These are phyloP conservation scores for Acanthamoeba lenticulata DNA, from an alignment of 208 protist genomes.

Conservation along the genomic window DNA sequence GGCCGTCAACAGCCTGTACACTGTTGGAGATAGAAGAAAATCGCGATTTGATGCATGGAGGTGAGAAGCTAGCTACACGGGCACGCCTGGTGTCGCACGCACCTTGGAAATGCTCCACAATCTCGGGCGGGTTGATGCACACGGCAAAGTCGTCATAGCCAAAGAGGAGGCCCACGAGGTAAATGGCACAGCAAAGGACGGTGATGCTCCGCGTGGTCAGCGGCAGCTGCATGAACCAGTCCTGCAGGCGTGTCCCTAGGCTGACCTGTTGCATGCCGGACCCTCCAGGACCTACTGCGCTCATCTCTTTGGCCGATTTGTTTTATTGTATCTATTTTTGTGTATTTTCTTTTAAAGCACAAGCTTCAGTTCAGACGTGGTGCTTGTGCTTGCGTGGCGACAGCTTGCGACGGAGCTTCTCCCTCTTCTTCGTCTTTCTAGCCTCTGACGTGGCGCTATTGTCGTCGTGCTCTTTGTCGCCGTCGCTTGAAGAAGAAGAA, in stretches of 20 bases:
- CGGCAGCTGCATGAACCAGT: slow-evolving; percentile 30
- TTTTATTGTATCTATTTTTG: neutral
- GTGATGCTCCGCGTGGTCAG: slow-evolving; percentile 28
- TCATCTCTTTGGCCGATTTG: neutral
- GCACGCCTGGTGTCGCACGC: no score
- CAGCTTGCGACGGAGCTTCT: neutral
- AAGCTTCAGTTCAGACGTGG: no score
- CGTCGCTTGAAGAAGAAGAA: neutral
- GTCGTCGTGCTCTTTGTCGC: neutral
- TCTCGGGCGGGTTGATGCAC: neutral
- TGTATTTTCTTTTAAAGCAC: no score
- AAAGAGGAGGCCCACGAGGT: neutral
- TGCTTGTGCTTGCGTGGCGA: neutral
- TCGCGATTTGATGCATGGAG: neutral
- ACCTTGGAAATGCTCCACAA: neutral
- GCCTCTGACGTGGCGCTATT: neutral
- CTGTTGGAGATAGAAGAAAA: no score
- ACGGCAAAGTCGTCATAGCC: neutral
- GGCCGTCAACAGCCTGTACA: slow-evolving; percentile 75
- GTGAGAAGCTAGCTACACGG: no score
- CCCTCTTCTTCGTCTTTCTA: neutral
- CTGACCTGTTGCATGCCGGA: neutral
- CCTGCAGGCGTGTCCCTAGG: slow-evolving; percentile 17
- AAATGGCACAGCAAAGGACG: neutral
- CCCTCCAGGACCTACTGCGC: neutral